phyloP scores from a whole-genome alignment of 352 stramenopile genomes.

The Globisporangium acanthophoron region DNA sequence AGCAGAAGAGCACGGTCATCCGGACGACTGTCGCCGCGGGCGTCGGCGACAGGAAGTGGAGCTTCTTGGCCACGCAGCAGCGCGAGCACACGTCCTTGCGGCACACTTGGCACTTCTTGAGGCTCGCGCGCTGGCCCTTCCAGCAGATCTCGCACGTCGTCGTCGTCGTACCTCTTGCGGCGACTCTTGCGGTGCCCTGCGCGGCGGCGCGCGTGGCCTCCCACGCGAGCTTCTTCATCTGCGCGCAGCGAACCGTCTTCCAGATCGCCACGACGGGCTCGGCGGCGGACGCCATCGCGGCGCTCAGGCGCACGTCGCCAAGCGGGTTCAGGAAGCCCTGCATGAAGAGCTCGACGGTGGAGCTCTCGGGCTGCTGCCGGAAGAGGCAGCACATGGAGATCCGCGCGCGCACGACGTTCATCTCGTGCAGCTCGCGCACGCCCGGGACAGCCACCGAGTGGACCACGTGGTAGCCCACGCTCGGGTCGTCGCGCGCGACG shows the following conservation, averaged over 20 bases:
- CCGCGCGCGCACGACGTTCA: conserved; percentile 28
- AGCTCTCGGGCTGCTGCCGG: not conserved
- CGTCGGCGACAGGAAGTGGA: conserved; percentile 5
- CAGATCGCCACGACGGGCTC: conserved; percentile 1
- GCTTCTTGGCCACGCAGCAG: conserved; percentile 11
- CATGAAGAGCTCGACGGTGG: conserved; percentile 3
- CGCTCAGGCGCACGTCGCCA: conserved; percentile 23
- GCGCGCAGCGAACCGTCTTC: conserved; percentile 15
- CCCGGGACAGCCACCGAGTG: conserved; percentile 35
- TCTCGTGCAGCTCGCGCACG: conserved; percentile 23
- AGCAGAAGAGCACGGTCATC: conserved; percentile 22
- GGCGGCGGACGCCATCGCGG: conserved; percentile 16
- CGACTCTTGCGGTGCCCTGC: not conserved
- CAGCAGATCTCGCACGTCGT: not conserved
- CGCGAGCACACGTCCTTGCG: not conserved
- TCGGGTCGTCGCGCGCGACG: conserved; percentile 27
- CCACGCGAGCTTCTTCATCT: conserved; percentile 40
- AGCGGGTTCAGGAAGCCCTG: conserved; percentile 16
- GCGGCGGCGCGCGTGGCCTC: not conserved
- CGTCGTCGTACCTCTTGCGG: not conserved
- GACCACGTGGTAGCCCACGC: conserved; percentile 44
- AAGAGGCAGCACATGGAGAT: conserved; percentile 35
- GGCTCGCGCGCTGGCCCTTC: not conserved
- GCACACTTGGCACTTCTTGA: conserved; percentile 2
- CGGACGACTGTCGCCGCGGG: conserved; percentile 8